Percentiles rank a stretch among this genome's conserved stretches.
Conservation (phyloP, 352 stramenopile genomes). For the Elongisporangium prolatum region DNA sequence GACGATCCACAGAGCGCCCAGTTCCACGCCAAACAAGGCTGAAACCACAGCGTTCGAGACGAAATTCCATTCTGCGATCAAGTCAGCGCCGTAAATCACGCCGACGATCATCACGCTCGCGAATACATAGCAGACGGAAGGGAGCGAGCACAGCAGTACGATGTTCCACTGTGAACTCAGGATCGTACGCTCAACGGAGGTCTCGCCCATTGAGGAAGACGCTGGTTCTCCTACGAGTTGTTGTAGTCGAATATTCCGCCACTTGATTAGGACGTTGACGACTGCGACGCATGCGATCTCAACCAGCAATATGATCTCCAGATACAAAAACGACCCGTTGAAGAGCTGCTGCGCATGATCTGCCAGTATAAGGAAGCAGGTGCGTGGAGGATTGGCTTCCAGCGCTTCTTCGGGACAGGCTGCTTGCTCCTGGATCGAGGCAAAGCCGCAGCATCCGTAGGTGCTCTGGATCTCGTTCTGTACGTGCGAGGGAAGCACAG, state of each 20-base stretch:
- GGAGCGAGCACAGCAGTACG: conserved; percentile 32
- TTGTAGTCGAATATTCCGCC: conserved; percentile 32
- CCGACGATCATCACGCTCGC: conserved; percentile 16
- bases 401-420: conserved; percentile 50
- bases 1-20: conserved; percentile 19
- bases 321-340: conserved; percentile 26
- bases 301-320: conserved; percentile 25
- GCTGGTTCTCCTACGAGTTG: conserved; percentile 24
- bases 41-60: conserved; percentile 27
- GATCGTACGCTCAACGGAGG: conserved; percentile 19
- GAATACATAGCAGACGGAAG: conserved; percentile 27
- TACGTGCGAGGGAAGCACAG: conserved; percentile 8
- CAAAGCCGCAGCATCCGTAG: conserved; percentile 55
- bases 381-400: conserved; percentile 24
- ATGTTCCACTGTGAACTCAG: conserved; percentile 23
- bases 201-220: conserved; percentile 5
- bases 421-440: conserved; percentile 20
- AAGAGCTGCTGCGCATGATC: conserved; percentile 27
- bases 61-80: conserved; percentile 30
- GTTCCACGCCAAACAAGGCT: conserved; percentile 35
- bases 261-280: conserved; percentile 48
- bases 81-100: conserved; percentile 33
- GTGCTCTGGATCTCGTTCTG: conserved; percentile 28
- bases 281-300: conserved; percentile 30
- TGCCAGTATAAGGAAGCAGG: conserved; percentile 26